Evolutionary conservation across 495 filamentous ascomycete species (phyloP).

Genomic region (Neohortaea acidophila): DNA sequence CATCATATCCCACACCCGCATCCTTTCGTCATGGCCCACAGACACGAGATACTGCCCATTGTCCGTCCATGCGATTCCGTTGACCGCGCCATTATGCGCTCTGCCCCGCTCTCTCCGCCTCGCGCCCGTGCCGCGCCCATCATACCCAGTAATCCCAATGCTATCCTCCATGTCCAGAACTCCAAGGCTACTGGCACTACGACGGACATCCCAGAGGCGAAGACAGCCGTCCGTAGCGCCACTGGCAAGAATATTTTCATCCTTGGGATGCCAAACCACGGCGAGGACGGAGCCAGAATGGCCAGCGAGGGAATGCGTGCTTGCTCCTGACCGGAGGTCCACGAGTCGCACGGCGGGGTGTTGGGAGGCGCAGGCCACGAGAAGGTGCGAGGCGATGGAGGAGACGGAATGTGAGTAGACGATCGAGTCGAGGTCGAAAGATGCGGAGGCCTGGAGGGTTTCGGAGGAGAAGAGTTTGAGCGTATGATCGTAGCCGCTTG

Average conservation of each 20-base stretch:
- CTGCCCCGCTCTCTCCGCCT: slow-evolving; percentile 34
- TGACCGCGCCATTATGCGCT: slow-evolving; percentile 65
- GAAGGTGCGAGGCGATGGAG: slow-evolving; percentile 51
- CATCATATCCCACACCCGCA: slow-evolving; percentile 68
- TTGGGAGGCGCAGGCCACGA: slow-evolving; percentile 73
- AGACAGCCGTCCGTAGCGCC: slow-evolving; percentile 64
- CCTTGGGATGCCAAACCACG: slow-evolving; percentile 62
- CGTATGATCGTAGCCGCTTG: slow-evolving; percentile 68
- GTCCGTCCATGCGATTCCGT: slow-evolving; percentile 70
- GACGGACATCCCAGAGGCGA: slow-evolving; percentile 72
- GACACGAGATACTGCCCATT: slow-evolving; percentile 60
- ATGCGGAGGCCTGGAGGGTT: slow-evolving; percentile 40
- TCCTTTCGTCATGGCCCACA: slow-evolving; percentile 61
- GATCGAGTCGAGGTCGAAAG: slow-evolving; percentile 56
- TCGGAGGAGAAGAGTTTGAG: slow-evolving; percentile 65
- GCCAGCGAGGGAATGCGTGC: slow-evolving; percentile 61
- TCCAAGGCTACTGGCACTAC: slow-evolving; percentile 53
- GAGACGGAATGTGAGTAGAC: slow-evolving; percentile 65
- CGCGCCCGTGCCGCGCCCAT: slow-evolving; percentile 34
- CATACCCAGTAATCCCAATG: slow-evolving; percentile 39
- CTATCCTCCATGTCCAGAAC: slow-evolving; percentile 68
- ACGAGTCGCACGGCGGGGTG: slow-evolving; percentile 65
- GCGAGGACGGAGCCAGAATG: slow-evolving; percentile 57
- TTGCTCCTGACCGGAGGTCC: slow-evolving; percentile 62
- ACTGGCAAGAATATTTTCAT: slow-evolving; percentile 64